phyloP scores from a whole-genome alignment of 441 rosid species.

The Lepidium campestre region DNA sequence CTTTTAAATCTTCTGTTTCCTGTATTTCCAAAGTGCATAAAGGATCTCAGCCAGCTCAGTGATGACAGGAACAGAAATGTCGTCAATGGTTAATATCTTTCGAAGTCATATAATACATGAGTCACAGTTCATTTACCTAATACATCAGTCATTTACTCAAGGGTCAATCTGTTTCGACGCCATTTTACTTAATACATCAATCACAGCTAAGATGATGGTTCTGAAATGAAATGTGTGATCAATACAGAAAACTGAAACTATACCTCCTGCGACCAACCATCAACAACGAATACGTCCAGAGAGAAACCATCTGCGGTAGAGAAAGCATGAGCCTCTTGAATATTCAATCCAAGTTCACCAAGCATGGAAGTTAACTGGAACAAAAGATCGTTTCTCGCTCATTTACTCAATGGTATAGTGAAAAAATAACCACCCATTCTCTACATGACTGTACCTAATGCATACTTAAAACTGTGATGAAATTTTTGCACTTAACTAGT shows the following conservation, averaged over 20 bases:
- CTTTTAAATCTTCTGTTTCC: conserved; percentile 75
- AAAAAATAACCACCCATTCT: background rate
- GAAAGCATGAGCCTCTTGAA: conserved; percentile 95
- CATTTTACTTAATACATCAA: background rate
- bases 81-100: background rate
- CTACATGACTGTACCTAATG: conserved; percentile 1
- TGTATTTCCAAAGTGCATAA: conserved; percentile 25
- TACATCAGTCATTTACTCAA: background rate
- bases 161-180: background rate
- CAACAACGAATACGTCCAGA: conserved; percentile 89
- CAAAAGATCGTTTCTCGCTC: background rate
- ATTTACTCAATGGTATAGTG: background rate
- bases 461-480: background rate
- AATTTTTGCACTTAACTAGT: background rate
- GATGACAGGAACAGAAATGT: conserved; percentile 2
- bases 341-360: conserved; percentile 84
- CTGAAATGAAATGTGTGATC: too few species aligned
- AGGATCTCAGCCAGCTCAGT: conserved; percentile 12
- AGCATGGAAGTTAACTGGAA: conserved; percentile 78
- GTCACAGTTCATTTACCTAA: background rate
- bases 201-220: background rate
- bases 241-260: background rate
- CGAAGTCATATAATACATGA: background rate
- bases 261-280: conserved; percentile 95
- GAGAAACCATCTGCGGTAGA: conserved; percentile 88